Evolutionary conservation across 2,329 filamentous ascomycete species (phyloP), one percentile per base, ranked within the genome.

Genomic region (Pseudohalonectria lignicola): DNA sequence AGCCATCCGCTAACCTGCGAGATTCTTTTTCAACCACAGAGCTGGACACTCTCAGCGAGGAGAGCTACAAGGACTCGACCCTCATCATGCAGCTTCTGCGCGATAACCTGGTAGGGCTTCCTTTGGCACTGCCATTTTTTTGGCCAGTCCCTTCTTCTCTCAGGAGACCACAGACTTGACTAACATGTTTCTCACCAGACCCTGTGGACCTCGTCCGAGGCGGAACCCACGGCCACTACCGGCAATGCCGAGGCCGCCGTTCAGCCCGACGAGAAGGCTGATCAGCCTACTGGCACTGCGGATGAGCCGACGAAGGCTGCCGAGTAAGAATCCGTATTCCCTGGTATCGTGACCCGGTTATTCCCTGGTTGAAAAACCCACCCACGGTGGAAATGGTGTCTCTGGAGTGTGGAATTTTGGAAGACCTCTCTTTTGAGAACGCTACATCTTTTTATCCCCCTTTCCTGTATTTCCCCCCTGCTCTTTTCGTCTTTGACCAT

Each of bases 41-140:
- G 74, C 85, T 95, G 51, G 88, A 95, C 65, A 94, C 88, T 52
- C 74, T 95, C 52, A 93, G 85, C 63, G 88, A 95, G 79, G 88
- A 95, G 76, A 93, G 86, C 77, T 95, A 95, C 84, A 94, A 94
- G 79, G 88, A 95, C 73, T 94, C 86, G 34, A 95, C 88, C 47
- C 80, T 95, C 56, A 95, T 95, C 70, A 95, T 95, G 88, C 88
- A 95, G 74, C 83, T 95, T 47, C 82, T 95, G 61, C 84, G 88
- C 62, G 88, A 95, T 73, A 95, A 95, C 78, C 63, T 95, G 62
- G 86, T 93, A 74, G 50, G 76, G 42, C 16, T 41, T 15, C 21
- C 17, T 21, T 6, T 15, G 2, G 8, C 19, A 19, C 11, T 5
- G 29, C 20, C 11, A 4, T n/a, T n/a, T 16, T 20, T 7, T 12